phyloP scores from a whole-genome alignment of 2,329 filamentous ascomycete genomes.

The Hypomyces rosellus region DNA sequence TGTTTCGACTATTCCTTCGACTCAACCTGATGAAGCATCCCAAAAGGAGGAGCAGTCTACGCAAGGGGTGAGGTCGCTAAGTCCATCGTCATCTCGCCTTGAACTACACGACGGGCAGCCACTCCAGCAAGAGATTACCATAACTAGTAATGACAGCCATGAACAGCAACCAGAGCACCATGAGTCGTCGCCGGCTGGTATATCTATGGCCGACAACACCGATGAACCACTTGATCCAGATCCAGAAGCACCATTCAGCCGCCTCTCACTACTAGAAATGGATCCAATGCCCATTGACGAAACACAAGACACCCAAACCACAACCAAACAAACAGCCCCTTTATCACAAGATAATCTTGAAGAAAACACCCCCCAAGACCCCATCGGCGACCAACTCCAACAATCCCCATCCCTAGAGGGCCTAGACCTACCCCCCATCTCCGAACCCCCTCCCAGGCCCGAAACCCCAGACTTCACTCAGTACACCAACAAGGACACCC shows the following conservation, averaged over 20 bases:
- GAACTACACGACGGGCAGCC: background rate
- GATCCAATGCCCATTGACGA: constrained; percentile 35
- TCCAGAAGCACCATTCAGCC: constrained; percentile 5
- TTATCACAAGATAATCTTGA: no score
- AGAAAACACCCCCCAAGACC: background rate
- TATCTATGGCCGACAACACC: background rate
- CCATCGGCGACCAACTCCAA: background rate
- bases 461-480: constrained; percentile 46
- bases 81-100: no score
- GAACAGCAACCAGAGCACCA: no score
- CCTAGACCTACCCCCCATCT: constrained; percentile 29
- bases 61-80: background rate
- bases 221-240: background rate
- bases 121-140: background rate
- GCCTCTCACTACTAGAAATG: constrained; percentile 28
- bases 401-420: background rate
- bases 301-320: constrained; percentile 7
- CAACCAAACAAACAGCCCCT: background rate
- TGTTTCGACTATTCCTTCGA: background rate
- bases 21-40: background rate
- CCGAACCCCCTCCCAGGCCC: constrained; percentile 42
- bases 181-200: no score
- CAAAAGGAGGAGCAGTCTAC: background rate
- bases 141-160: no score
- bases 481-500: constrained; percentile 57